Evolutionary conservation across 768 basidiomycete species (phyloP).

Genomic region (Sporobolomyces phaffii): DNA sequence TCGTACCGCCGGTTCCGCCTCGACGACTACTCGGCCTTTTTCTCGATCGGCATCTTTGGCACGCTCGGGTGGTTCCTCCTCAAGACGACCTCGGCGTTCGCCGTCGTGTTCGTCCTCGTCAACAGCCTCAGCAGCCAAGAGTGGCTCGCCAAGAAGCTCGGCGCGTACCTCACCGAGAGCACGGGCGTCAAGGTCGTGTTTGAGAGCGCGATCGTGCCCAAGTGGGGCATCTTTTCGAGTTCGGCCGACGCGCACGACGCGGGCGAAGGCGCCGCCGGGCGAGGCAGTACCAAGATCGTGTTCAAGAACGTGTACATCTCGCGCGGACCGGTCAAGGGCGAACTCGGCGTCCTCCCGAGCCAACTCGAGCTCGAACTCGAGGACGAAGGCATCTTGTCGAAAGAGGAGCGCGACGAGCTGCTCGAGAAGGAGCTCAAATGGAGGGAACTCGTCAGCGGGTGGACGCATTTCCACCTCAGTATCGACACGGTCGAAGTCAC

Average conservation of each 20-base stretch:
- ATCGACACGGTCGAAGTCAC: slow-evolving; percentile 95
- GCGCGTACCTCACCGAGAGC: slow-evolving; percentile 84
- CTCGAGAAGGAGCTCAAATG: slow-evolving; percentile 15
- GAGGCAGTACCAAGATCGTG: slow-evolving; percentile 64
- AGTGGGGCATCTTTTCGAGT: slow-evolving; percentile 57
- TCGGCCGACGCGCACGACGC: not conserved
- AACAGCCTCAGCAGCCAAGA: slow-evolving; percentile 69
- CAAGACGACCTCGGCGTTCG: slow-evolving; percentile 97
- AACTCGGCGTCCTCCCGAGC: slow-evolving; percentile 30
- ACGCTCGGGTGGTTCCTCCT: slow-evolving; percentile 92
- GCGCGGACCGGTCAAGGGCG: slow-evolving; percentile 55
- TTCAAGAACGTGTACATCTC: slow-evolving; percentile 96
- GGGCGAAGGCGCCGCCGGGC: not conserved
- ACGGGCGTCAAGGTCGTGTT: slow-evolving; percentile 92
- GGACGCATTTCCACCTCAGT: slow-evolving; percentile 85
- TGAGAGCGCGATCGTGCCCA: slow-evolving; percentile 95
- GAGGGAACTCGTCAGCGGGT: slow-evolving; percentile 52
- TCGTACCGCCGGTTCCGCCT: slow-evolving; percentile 91
- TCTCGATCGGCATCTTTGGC: slow-evolving; percentile 92
- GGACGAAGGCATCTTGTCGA: not conserved
- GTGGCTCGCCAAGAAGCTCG: slow-evolving; percentile 77
- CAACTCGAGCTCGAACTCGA: slow-evolving; percentile 5
- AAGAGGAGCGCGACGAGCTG: not conserved
- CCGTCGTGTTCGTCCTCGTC: slow-evolving; percentile 77
- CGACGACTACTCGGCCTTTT: slow-evolving; percentile 92